These are phyloP conservation scores for Wickerhamiella shivajii DNA, from an alignment of 805 yeast species.

Conservation along the genomic window DNA sequence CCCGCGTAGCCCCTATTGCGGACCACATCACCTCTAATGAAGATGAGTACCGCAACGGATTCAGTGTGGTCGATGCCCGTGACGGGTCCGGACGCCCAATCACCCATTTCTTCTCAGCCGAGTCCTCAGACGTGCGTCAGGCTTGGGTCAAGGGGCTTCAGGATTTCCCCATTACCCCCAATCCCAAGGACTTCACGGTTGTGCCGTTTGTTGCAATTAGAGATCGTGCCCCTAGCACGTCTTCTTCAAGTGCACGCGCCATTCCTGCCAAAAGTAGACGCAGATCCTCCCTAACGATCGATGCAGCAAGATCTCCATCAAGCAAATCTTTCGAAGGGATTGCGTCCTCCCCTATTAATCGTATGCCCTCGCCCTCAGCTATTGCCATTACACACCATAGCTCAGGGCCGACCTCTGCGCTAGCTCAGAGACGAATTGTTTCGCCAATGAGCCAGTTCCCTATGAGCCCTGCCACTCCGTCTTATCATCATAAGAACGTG, in stretches of 20 bases:
- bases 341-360: no score
- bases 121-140: background rate
- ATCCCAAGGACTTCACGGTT: background rate
- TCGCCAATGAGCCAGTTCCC: slow-evolving; percentile 3
- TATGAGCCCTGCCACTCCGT: slow-evolving; percentile 9
- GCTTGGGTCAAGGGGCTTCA: slow-evolving; percentile 2
- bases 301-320: no score
- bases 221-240: background rate
- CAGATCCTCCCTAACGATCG: slow-evolving; percentile 3
- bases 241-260: background rate
- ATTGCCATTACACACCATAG: slow-evolving; percentile 6
- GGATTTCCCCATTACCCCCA: background rate
- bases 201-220: slow-evolving; percentile 3
- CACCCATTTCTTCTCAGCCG: slow-evolving; percentile 4
- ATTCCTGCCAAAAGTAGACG: slow-evolving; percentile 1
- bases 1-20: background rate
- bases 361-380: slow-evolving; percentile 5
- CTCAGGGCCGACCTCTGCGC: slow-evolving; percentile 6
- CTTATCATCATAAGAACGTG: slow-evolving; percentile 2
- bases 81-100: slow-evolving; percentile 1
- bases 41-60: slow-evolving; percentile 9
- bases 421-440: slow-evolving; percentile 6
- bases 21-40: slow-evolving; percentile 5
- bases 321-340: no score
- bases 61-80: slow-evolving; percentile 5